These are phyloP conservation scores for Sapria himalayana DNA, from an alignment of 345 rosid species.

Conservation along the genomic window DNA sequence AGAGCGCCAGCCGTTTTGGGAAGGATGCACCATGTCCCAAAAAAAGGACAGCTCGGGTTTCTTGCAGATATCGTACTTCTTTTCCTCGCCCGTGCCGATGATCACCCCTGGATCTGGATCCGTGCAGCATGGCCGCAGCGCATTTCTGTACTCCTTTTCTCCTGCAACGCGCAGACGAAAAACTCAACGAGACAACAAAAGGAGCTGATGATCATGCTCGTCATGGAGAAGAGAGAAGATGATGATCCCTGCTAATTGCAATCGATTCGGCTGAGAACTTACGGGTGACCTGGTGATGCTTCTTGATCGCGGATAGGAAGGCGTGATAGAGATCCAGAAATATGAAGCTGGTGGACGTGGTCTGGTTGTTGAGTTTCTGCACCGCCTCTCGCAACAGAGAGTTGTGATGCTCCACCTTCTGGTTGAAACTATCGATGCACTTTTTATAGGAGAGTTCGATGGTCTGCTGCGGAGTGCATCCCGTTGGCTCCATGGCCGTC, in stretches of 20 bases:
- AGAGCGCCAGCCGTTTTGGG: slow-evolving; percentile 26
- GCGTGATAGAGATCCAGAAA: slow-evolving; percentile 14
- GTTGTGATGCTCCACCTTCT: slow-evolving; percentile 11
- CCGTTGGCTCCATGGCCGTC: slow-evolving; percentile 11
- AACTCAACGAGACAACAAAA: background rate
- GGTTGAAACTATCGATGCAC: slow-evolving; percentile 11
- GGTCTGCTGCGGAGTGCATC: slow-evolving; percentile 14
- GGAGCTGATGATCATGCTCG: too few relatives aligned
- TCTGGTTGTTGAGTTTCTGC: slow-evolving; percentile 8
- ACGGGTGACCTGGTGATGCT: too few relatives aligned
- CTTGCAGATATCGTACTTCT: slow-evolving; percentile 17
- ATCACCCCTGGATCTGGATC: slow-evolving; percentile 8
- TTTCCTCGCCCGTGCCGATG: slow-evolving; percentile 18
- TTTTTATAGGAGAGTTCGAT: slow-evolving; percentile 4
- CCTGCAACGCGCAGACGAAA: slow-evolving; percentile 9
- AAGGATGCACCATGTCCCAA: slow-evolving; percentile 31
- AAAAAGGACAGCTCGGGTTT: slow-evolving; percentile 20
- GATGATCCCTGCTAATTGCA: too few relatives aligned
- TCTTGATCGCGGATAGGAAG: slow-evolving; percentile 8
- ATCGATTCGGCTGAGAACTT: too few relatives aligned
- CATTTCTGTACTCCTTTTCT: background rate
- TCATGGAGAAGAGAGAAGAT: too few relatives aligned
- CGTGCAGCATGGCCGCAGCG: slow-evolving; percentile 24
- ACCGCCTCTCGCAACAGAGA: slow-evolving; percentile 5
- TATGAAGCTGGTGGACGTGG: slow-evolving; percentile 1